Evolutionary conservation across 2,329 filamentous ascomycete species (phyloP).

Genomic region (Whalleya microplaca): DNA sequence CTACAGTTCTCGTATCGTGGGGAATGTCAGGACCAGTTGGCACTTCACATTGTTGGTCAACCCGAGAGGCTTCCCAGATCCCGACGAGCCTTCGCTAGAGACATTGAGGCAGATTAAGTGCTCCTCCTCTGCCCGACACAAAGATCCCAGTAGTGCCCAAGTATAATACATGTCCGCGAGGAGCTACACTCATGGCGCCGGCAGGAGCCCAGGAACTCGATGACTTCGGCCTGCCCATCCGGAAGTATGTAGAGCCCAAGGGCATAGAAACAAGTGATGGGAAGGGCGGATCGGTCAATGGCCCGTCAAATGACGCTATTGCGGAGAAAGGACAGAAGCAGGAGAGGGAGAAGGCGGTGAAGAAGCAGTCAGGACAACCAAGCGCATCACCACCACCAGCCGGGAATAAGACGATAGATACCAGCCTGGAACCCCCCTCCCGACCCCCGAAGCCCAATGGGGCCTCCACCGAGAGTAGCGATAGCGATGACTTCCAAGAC

Average conservation of each 20-base stretch:
- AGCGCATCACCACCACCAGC: slow-evolving; percentile 1
- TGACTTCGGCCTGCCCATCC: slow-evolving; percentile 72
- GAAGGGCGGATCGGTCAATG: slow-evolving; percentile 10
- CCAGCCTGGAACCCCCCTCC: slow-evolving; percentile 21
- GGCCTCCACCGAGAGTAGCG: slow-evolving; percentile 39
- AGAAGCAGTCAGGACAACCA: slow-evolving; percentile 10
- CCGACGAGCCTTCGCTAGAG: neutral
- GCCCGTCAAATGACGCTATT: slow-evolving; percentile 2
- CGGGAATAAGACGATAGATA: slow-evolving; percentile 5
- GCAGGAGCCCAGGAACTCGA: slow-evolving; percentile 56
- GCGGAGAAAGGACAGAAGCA: too few species aligned
- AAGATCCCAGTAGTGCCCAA: slow-evolving; percentile 30
- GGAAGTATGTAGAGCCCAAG: slow-evolving; percentile 47
- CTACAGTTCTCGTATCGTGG: neutral
- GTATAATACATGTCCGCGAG: slow-evolving; percentile 37
- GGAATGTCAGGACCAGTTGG: neutral
- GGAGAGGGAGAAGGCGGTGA: slow-evolving; percentile 13
- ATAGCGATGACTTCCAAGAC: slow-evolving; percentile 46
- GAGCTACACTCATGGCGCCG: slow-evolving; percentile 34
- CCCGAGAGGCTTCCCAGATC: neutral
- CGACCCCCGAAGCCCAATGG: slow-evolving; percentile 21
- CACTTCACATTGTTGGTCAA: neutral
- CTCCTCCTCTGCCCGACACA: slow-evolving; percentile 3
- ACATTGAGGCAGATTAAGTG: neutral
- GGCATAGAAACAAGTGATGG: slow-evolving; percentile 11